phyloP scores from a whole-genome alignment of 495 filamentous ascomycete genomes.

The Letharia lupina region DNA sequence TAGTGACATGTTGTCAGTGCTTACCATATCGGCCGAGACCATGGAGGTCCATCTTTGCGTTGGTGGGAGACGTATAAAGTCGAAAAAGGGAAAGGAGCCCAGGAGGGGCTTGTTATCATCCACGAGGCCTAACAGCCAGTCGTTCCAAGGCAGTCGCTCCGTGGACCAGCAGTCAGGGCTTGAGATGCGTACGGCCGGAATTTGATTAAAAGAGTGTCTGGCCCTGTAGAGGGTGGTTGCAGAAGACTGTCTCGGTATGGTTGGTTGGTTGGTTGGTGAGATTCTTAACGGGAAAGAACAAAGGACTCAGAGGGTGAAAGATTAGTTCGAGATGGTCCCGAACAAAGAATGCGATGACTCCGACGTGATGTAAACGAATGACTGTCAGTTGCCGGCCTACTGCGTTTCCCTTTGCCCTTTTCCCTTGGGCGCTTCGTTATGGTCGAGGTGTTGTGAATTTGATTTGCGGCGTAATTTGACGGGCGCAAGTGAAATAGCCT shows the following conservation, averaged over 20 bases:
- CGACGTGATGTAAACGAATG: slow-evolving; percentile 1
- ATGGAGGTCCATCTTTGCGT: slow-evolving; percentile 16
- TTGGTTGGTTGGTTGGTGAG: slow-evolving; percentile 3
- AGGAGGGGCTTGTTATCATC: background rate
- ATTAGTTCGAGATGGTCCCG: background rate
- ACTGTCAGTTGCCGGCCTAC: background rate
- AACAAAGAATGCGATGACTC: background rate
- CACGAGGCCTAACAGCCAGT: background rate
- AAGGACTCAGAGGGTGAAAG: background rate
- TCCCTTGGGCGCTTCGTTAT: background rate
- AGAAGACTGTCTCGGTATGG: background rate
- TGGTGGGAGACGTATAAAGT: background rate
- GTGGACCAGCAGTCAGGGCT: background rate
- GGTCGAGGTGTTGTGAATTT: slow-evolving; percentile 11
- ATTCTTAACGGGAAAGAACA: background rate
- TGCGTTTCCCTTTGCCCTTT: background rate
- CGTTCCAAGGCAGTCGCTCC: background rate
- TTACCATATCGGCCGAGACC: slow-evolving; percentile 17
- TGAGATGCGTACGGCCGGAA: background rate
- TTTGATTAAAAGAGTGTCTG: background rate
- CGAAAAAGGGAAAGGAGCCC: background rate
- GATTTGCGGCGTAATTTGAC: slow-evolving; percentile 16
- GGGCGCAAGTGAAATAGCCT: slow-evolving; percentile 4
- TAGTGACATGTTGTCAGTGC: background rate
- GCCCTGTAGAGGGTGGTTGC: background rate